phyloP scores from a whole-genome alignment of 1,284 basidiomycete species.

The Anthracocystis panici-leucophaei region DNA sequence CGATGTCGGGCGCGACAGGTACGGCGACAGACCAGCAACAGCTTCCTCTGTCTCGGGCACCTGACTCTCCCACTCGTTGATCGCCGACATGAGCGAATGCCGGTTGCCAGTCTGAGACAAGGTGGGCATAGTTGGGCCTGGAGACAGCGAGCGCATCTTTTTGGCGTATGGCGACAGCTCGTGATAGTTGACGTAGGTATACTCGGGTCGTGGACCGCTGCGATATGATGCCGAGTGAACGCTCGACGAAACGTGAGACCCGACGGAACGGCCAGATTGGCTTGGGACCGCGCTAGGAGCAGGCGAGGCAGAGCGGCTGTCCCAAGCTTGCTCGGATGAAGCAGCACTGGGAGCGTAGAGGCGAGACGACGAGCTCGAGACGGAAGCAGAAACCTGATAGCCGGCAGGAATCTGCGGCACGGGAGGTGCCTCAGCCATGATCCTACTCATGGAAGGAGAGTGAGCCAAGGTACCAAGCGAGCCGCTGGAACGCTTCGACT shows the following conservation, averaged over 20 bases:
- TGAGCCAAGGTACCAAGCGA: slow-evolving; percentile 22
- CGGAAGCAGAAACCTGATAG: slow-evolving; percentile 27
- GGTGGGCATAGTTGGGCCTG: slow-evolving; percentile 37
- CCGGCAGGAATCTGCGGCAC: slow-evolving; percentile 47
- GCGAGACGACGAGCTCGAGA: slow-evolving; percentile 44
- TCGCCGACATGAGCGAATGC: slow-evolving; percentile 60
- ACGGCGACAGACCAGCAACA: slow-evolving; percentile 19
- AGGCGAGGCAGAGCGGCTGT: slow-evolving; percentile 44
- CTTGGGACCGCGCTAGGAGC: slow-evolving; percentile 49
- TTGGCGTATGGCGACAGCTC: slow-evolving; percentile 51
- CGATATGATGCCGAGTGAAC: slow-evolving; percentile 42
- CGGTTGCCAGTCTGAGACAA: slow-evolving; percentile 38
- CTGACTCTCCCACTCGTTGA: slow-evolving; percentile 65
- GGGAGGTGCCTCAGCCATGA: slow-evolving; percentile 53
- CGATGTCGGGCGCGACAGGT: slow-evolving; percentile 39
- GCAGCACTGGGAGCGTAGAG: slow-evolving; percentile 36
- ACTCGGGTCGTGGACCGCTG: slow-evolving; percentile 45
- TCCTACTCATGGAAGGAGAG: slow-evolving; percentile 35
- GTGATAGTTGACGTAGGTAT: slow-evolving; percentile 50
- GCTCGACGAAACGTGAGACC: slow-evolving; percentile 55
- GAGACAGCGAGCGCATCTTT: slow-evolving; percentile 55
- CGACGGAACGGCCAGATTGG: slow-evolving; percentile 49
- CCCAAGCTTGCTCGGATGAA: slow-evolving; percentile 34
- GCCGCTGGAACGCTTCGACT: slow-evolving; percentile 25
- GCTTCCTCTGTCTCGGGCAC: slow-evolving; percentile 29